Conservation (phyloP, 2,329 filamentous ascomycete species). For the Phaeosphaeriaceae sp. region DNA sequence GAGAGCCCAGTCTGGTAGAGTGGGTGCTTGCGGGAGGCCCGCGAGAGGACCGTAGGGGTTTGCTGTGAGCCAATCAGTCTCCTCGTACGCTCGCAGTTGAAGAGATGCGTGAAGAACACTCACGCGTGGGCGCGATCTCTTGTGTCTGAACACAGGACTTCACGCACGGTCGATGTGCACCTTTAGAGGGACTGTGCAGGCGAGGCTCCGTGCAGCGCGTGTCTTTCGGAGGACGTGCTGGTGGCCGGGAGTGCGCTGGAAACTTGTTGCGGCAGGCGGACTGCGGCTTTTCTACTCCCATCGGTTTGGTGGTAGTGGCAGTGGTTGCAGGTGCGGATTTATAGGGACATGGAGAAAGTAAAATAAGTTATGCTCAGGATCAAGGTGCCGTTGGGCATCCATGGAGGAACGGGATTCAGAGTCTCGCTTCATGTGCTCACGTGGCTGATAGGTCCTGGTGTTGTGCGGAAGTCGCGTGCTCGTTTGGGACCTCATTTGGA, state of each 20-base stretch:
- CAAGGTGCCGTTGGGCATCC: not conserved
- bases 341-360: not conserved
- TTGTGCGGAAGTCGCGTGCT: not conserved
- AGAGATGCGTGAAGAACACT: conserved; percentile 3
- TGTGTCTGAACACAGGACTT: conserved; percentile 21
- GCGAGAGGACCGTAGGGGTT: conserved; percentile 40
- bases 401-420: not conserved
- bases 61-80: conserved; percentile 17
- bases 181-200: conserved; percentile 1
- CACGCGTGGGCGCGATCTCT: conserved; percentile 31
- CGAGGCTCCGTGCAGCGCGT: conserved; percentile 19
- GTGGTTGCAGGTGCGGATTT: not conserved
- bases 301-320: conserved; percentile 9
- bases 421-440: not conserved
- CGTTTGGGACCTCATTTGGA: not conserved
- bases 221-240: conserved; percentile 13
- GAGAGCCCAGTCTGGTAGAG: conserved; percentile 27
- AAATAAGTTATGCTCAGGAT: not conserved
- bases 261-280: conserved; percentile 13
- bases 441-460: not conserved
- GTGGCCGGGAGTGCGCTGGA: conserved; percentile 7
- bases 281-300: conserved; percentile 21
- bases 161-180: conserved; percentile 6
- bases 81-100: not conserved
- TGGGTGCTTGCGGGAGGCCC: conserved; percentile 23